Conservation (phyloP, 257 asterid species). For the Nicotiana attenuata region DNA sequence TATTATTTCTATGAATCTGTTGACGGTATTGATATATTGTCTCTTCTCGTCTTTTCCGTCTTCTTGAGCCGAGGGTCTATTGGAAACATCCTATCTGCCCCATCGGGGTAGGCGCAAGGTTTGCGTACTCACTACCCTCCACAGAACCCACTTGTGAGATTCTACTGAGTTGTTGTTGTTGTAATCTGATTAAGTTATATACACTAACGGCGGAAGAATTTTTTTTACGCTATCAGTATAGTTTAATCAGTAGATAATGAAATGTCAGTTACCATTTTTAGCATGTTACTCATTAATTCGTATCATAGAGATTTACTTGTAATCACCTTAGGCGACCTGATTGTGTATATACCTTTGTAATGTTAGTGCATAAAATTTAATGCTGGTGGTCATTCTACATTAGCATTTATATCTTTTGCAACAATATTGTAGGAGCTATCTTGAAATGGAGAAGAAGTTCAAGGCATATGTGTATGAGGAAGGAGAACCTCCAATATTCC, state of each 20-base stretch:
- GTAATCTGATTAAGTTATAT: background rate
- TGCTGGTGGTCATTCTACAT: too few species aligned
- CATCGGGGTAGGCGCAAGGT: too few species aligned
- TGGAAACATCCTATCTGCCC: too few species aligned
- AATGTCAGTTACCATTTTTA: background rate
- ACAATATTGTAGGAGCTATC: conserved; percentile 48
- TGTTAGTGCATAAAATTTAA: background rate
- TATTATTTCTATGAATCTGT: too few species aligned
- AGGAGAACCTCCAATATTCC: conserved; percentile 82
- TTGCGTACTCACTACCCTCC: too few species aligned
- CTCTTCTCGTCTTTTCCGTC: too few species aligned
- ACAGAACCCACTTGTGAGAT: too few species aligned
- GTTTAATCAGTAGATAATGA: background rate
- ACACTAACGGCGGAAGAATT: background rate
- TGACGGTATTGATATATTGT: too few species aligned
- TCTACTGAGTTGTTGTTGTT: too few species aligned
- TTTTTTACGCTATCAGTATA: background rate
- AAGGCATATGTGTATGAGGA: conserved; percentile 73
- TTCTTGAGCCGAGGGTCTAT: too few species aligned
- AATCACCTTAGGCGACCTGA: background rate
- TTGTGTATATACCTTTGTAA: background rate
- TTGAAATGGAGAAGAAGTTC: conserved; percentile 75
- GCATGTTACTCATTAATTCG: background rate
- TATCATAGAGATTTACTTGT: background rate
- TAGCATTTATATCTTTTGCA: background rate